Evolutionary conservation across 1,284 basidiomycete species (phyloP).

Genomic region (Boletellus deceptivus): DNA sequence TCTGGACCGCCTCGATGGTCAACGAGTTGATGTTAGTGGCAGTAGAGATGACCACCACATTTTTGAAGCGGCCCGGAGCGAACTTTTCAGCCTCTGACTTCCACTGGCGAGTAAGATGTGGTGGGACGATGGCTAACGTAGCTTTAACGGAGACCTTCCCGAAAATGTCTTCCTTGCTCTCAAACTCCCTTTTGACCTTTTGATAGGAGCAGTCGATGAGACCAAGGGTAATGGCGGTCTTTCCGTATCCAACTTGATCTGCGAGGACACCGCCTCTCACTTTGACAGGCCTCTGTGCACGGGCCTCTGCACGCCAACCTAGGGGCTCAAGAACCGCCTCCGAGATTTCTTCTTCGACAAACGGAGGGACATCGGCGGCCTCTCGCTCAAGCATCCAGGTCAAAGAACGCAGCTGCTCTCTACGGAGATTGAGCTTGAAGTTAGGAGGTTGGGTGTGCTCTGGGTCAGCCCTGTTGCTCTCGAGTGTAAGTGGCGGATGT

Average conservation of each 20-base stretch:
- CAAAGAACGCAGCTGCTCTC: slow-evolving; percentile 87
- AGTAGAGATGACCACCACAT: slow-evolving; percentile 67
- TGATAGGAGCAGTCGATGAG: slow-evolving; percentile 73
- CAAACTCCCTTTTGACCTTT: slow-evolving; percentile 57
- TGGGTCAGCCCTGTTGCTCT: slow-evolving; percentile 77
- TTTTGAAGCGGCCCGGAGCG: slow-evolving; percentile 60
- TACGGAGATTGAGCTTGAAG: slow-evolving; percentile 72
- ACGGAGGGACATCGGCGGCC: slow-evolving; percentile 60
- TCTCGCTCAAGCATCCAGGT: slow-evolving; percentile 93
- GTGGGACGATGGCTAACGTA: slow-evolving; percentile 85
- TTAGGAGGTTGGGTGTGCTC: slow-evolving; percentile 76
- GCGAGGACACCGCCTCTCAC: slow-evolving; percentile 91
- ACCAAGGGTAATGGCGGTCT: slow-evolving; percentile 92
- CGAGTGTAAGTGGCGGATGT: slow-evolving; percentile 63
- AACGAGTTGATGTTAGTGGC: slow-evolving; percentile 71
- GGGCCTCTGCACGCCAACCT: slow-evolving; percentile 92
- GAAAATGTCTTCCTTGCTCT: slow-evolving; percentile 47
- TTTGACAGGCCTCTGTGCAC: slow-evolving; percentile 73
- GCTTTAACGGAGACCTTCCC: slow-evolving; percentile 78
- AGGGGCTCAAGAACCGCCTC: slow-evolving; percentile 84
- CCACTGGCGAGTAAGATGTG: slow-evolving; percentile 91
- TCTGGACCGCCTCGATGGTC: slow-evolving; percentile 74
- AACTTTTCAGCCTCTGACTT: slow-evolving; percentile 85
- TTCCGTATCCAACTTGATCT: slow-evolving; percentile 95
- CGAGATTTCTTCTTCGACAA: slow-evolving; percentile 92